These are phyloP conservation scores for Onygenales sp. DNA, from an alignment of 2,329 filamentous ascomycete genomes.

Conservation along the genomic window DNA sequence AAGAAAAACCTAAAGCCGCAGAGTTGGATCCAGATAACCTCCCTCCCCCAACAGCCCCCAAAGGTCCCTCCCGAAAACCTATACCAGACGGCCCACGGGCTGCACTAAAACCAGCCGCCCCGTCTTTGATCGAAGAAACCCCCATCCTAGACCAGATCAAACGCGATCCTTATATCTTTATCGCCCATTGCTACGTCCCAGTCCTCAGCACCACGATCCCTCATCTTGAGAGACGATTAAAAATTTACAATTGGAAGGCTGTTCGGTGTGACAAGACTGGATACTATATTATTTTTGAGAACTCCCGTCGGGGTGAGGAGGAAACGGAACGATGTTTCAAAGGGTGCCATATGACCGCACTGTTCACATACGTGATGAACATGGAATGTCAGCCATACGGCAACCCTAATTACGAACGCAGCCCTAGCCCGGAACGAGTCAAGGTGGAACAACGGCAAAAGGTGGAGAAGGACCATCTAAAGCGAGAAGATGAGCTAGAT, in stretches of 20 bases:
- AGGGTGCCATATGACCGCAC: conserved; percentile 66
- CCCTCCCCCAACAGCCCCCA: conserved; percentile 76
- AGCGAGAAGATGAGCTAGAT: conserved; percentile 69
- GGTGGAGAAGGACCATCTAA: conserved; percentile 57
- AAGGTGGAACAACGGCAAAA: conserved; percentile 45
- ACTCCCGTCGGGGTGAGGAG: conserved; percentile 63
- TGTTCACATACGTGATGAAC: conserved; percentile 88
- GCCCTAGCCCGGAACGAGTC: conserved; percentile 35
- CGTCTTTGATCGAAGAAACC: conserved; percentile 54
- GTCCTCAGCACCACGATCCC: conserved; percentile 75
- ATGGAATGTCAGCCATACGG: conserved; percentile 74
- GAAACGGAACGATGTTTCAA: conserved; percentile 75
- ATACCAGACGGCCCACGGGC: conserved; percentile 26
- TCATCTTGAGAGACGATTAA: conserved; percentile 83
- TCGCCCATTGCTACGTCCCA: conserved; percentile 77
- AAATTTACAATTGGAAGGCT: conserved; percentile 69
- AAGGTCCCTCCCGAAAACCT: conserved; percentile 60
- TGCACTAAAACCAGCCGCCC: conserved; percentile 22
- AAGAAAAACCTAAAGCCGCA: conserved; percentile 18
- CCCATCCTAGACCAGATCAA: conserved; percentile 61
- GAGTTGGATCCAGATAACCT: conserved; percentile 22
- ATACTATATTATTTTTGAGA: conserved; percentile 86
- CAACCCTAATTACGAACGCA: conserved; percentile 52
- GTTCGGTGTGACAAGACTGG: conserved; percentile 76
- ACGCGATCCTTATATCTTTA: conserved; percentile 79